phyloP scores from a whole-genome alignment of 257 asterid species.

The Jacaranda copaia region DNA sequence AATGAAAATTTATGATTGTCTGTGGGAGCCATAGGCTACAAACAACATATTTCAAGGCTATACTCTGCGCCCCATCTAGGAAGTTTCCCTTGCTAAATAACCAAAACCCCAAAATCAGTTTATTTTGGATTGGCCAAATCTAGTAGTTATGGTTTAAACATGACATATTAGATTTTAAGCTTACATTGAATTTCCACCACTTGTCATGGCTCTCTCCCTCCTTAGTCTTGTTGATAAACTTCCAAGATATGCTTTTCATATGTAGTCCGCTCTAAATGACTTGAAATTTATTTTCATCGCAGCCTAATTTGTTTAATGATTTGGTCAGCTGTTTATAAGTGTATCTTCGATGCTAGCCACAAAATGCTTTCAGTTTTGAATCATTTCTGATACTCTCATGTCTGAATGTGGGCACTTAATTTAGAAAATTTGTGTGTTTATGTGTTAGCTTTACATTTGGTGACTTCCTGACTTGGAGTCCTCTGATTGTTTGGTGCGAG shows the following conservation, averaged over 20 bases:
- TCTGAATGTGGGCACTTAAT: not conserved
- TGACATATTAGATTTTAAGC: not conserved
- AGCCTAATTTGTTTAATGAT: not conserved
- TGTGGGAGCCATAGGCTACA: not conserved
- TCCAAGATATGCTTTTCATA: not conserved
- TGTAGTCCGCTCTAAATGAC: not conserved
- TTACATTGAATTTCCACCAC: not conserved
- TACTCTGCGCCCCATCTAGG: not conserved
- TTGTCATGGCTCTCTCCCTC: not conserved
- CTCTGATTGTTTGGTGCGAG: not conserved
- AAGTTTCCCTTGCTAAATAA: not conserved
- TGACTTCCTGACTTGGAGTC: not conserved
- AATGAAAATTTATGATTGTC: not conserved
- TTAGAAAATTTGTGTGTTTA: not conserved
- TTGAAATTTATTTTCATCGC: not conserved
- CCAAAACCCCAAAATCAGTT: not conserved
- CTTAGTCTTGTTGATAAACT: slow-evolving; percentile 1
- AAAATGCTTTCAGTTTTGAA: not conserved
- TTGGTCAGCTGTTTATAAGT: not conserved
- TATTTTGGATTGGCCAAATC: no score
- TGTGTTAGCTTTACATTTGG: not conserved
- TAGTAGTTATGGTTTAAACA: no score
- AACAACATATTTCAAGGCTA: not conserved
- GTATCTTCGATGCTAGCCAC: not conserved
- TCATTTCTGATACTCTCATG: not conserved